These are phyloP conservation scores for Saccharum officinarum DNA, from an alignment of 176 grass and related monocot genomes.

Conservation along the genomic window DNA sequence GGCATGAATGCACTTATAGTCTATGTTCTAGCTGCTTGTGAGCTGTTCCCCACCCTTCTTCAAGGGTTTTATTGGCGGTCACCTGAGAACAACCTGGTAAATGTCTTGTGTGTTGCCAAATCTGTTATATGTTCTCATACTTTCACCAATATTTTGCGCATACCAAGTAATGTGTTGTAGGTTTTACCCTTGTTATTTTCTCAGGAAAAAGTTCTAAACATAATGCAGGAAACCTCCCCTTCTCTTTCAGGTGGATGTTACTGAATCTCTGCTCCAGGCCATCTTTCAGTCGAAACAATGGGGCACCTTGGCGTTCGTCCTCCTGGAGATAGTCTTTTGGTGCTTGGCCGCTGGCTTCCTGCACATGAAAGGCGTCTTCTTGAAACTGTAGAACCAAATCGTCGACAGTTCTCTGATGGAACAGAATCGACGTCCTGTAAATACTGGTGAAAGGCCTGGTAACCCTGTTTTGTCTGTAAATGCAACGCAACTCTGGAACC, in stretches of 20 bases:
- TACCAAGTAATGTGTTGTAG: neutral
- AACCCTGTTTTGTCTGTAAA: neutral
- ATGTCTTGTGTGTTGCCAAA: neutral
- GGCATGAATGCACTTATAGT: conserved; percentile 93
- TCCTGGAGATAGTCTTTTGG: conserved; percentile 86
- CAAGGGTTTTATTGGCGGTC: conserved; percentile 92
- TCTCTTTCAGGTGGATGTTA: conserved; percentile 62
- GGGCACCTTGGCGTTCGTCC: conserved; percentile 77
- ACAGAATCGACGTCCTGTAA: neutral
- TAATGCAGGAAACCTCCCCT: neutral
- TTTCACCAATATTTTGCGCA: neutral
- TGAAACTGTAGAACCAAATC: conserved; percentile 61
- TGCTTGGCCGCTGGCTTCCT: conserved; percentile 65
- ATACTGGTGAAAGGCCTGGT: neutral
- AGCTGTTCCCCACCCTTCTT: conserved; percentile 72
- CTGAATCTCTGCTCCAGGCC: conserved; percentile 58
- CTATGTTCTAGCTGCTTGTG: conserved; percentile 78
- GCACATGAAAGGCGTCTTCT: conserved; percentile 74
- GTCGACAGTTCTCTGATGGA: neutral
- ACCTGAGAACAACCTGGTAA: conserved; percentile 78
- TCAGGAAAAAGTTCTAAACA: conserved; percentile 7
- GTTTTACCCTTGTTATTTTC: neutral
- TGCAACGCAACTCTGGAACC: neutral
- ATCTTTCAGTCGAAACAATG: conserved; percentile 65
- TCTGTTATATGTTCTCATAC: neutral